Evolutionary conservation across 2,329 filamentous ascomycete species (phyloP), one percentile per base, ranked within the genome.

Genomic region (Fusarium compactum): DNA sequence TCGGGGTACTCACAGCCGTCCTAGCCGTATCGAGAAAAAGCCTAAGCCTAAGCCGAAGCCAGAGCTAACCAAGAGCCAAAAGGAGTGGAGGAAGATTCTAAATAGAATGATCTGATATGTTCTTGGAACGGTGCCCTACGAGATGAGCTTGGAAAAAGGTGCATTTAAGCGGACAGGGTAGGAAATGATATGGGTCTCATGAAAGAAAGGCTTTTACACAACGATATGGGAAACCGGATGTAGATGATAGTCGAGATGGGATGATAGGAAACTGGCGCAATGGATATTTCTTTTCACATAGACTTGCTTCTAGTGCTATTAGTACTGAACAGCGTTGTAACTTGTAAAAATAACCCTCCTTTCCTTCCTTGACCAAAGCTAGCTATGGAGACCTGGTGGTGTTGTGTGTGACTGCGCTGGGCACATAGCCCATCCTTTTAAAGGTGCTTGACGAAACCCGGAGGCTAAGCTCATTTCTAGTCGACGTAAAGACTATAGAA

Each of bases 41-140:
- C 34, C 1, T n/a, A 38, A 38, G 34, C 5, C 16, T 18, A 38
- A 16, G 16, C 32, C 1, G 10, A 38, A 38, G 34, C 9, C 10
- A 38, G 34, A 0, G 34, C 3, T 38, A 0, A n/a, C 34, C 34
- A 0, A 0, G 34, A 0, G 34, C 3, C 34, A 38, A n/a, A 38
- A n/a, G 0, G 32, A 0, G 0, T 34, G 2, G 32, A 34, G 16
- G 2, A 34, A 16, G 8, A 34, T 34, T 9, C 8, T 8, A 8
- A 25, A 34, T 9, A 18, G 15, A 34, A 34, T 0, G 32, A 34
- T 5, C 8, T 16, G 8, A 34, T 5, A 34, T 18, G 16, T 18
- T 18, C 32, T 38, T 34, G 2, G 4, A 16, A 34, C 6, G 16
- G 8, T 34, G 16, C 16, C 32, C 8, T 10, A 6, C 32, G 32